Percentiles rank a stretch among this genome's conserved stretches.
phyloP scores from a whole-genome alignment of 371 early-diverging fungal species.

The Rhizopus arrhizus region DNA sequence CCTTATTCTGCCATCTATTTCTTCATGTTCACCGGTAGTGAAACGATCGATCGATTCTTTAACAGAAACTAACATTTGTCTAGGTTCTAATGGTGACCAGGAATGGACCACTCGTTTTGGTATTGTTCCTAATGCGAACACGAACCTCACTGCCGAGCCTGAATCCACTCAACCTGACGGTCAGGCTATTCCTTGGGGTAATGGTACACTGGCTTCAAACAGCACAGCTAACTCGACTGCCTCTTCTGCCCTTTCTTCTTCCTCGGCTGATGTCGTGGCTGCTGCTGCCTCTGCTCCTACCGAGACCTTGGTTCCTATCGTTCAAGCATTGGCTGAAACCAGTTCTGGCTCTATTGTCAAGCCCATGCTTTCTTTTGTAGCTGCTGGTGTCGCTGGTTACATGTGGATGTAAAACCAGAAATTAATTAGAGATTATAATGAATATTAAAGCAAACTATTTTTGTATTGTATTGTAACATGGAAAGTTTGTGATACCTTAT shows the following conservation, averaged over 20 bases:
- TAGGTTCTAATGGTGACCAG: constrained; percentile 31
- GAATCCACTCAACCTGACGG: constrained; percentile 32
- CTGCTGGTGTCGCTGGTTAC: constrained; percentile 22
- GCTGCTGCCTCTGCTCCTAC: constrained; percentile 4
- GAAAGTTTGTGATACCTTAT: background rate
- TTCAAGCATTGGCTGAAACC: constrained; percentile 3
- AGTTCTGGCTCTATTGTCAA: constrained; percentile 11
- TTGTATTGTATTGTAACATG: background rate
- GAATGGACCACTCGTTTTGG: constrained; percentile 51
- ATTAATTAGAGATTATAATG: background rate
- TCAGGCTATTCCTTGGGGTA: constrained; percentile 49
- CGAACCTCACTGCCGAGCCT: constrained; percentile 25
- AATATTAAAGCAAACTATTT: background rate
- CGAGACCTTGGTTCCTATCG: background rate
- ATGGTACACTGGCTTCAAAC: constrained; percentile 26
- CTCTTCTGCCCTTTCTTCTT: constrained; percentile 2
- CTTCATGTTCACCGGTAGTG: constrained; percentile 47
- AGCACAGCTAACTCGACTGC: background rate
- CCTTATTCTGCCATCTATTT: constrained; percentile 50
- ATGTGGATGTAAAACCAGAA: constrained; percentile 2
- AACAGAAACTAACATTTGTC: background rate
- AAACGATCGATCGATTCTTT: background rate
- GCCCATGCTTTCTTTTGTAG: constrained; percentile 24
- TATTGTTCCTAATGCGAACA: constrained; percentile 34
- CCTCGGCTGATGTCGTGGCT: background rate